Evolutionary conservation across 768 basidiomycete species (phyloP), one percentile per base, ranked within the genome.

Genomic region (Russula brevipes): DNA sequence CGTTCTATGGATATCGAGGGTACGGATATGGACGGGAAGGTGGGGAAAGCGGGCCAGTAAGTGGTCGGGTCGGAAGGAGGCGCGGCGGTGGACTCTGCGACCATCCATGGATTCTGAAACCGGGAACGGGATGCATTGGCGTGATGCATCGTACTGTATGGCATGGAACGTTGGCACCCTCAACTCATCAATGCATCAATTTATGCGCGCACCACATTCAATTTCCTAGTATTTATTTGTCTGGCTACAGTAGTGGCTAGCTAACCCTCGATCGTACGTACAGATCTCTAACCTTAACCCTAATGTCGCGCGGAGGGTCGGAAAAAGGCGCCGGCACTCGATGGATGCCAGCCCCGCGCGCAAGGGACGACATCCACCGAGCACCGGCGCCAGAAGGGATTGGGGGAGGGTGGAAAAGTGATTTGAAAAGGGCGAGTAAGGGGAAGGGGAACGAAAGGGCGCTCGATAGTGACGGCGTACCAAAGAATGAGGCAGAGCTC

Each of bases 1-100:
- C 66, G 50, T 68, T 66, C 46, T 63, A 61, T n/a, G 54, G 71
- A 42, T 64, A 69, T 53, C 30, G 54, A 7, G 54, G 65, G 56
- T 10, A 36, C n/a, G n/a, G 12, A 24, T 11, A 19, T 38, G 39
- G 46, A 59, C 58, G 65, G 58, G 50, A 64, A 47, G 38, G 59
- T n/a, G 14, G 41, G 33, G 17, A 35, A 56, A 12, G 41, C 1
- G 5, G 54, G 9, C 41, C 47, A 49, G 30, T 60, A 47, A 30
- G 60, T 16, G 11, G 53, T 33, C 38, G 46, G 42, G 33, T n/a
- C 35, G 11, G 41, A 9, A 24, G 55, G 49, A 30, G 51, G 59
- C 2, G 60, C 33, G 8, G 41, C 49, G 16, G 12, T 33, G 11
- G 42, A 11, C 49, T 55, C 58, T 1, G 24, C 24, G 8, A 45